Base-by-base conservation (phyloP, 176 grass and related monocot species). In the Lolium perenne region DNA sequence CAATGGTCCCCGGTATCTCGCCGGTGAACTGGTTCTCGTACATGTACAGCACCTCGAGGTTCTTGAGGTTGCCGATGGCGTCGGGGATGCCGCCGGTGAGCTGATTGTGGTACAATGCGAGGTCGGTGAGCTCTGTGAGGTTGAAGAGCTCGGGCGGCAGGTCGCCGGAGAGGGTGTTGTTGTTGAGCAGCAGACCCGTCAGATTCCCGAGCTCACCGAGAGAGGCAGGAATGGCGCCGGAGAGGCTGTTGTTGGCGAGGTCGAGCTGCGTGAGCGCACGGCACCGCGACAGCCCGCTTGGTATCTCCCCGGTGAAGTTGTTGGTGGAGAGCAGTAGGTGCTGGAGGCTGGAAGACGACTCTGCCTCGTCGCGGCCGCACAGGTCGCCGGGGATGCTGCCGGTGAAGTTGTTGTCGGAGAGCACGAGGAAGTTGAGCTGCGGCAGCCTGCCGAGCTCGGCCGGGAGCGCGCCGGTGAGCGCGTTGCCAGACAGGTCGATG, bases 11-110 rank as follows among this genome's bases (percentile, higher is more conserved):
- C 23, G 97, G 97, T 78, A 98, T 91, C 60, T 75, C 79, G 15
- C 97, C 94, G 21, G 75, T 4, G 11, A 98, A 91, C 86, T 95
- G 90, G 82, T 98, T 98, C 76, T 98, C 97, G 82, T 99, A 99
- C 47, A 96, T 51, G 77, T 88, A 99, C 6, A 96, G 85, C 50
- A 23, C 87, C 88, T 96, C 63, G 25, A 99, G 90, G 62, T 83
- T 89, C 15, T 38, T 77, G 2, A 99, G 88, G 21, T 49, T 66
- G 57, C 94, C 92, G 41, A 99, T 83, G 69, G 85, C 80, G 71
- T 85, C 88, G 18, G 92, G 86, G 29, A 99, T 77, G 59, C 26
- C n/a, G 22, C 97, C 92, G 3, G 71, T 86, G 59, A 99, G 85
- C 10, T 66, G 3, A 78, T 99, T 99, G 82, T 94, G 94, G 47